Percentiles rank a stretch among this genome's conserved stretches.
These are phyloP conservation scores for Tolypocladium tundrense DNA, from an alignment of 2,329 filamentous ascomycete species.

Conservation along the genomic window DNA sequence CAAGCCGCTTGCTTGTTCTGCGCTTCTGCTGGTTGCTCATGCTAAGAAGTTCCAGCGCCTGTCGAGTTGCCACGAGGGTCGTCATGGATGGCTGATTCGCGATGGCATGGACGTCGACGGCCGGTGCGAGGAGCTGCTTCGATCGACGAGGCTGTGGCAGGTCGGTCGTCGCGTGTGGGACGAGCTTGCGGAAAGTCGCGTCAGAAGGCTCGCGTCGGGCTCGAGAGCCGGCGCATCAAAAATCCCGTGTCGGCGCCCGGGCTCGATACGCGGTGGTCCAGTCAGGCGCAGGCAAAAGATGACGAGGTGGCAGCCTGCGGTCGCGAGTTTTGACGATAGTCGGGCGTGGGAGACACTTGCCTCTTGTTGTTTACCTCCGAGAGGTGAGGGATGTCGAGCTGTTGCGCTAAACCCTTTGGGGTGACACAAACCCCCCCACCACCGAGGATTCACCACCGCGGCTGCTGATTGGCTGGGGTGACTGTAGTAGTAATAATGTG, in stretches of 20 bases:
- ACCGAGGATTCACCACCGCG: background rate
- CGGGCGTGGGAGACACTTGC: conserved; percentile 4
- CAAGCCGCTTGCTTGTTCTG: conserved; percentile 54
- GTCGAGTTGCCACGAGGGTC: conserved; percentile 55
- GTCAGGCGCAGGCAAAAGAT: background rate
- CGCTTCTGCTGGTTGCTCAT: conserved; percentile 56
- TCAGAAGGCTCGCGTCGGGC: conserved; percentile 4
- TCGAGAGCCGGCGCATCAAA: conserved; percentile 2
- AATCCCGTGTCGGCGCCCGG: background rate
- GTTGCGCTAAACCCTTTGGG: conserved; percentile 6
- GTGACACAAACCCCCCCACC: conserved; percentile 1
- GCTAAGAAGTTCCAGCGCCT: conserved; percentile 57
- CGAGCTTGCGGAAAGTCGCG: conserved; percentile 4
- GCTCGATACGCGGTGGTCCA: background rate
- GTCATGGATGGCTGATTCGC: conserved; percentile 51
- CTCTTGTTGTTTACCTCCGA: conserved; percentile 9
- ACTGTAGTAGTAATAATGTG: no score
- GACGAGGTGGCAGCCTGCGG: background rate
- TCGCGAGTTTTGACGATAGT: conserved; percentile 2
- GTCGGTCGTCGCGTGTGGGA: conserved; percentile 3
- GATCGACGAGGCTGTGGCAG: background rate
- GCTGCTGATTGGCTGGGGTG: conserved; percentile 1
- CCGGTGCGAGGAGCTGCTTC: background rate
- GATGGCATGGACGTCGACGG: conserved; percentile 4
- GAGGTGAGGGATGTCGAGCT: background rate